Conservation (phyloP, 352 stramenopile genomes). For the Phytophthora ramorum region DNA sequence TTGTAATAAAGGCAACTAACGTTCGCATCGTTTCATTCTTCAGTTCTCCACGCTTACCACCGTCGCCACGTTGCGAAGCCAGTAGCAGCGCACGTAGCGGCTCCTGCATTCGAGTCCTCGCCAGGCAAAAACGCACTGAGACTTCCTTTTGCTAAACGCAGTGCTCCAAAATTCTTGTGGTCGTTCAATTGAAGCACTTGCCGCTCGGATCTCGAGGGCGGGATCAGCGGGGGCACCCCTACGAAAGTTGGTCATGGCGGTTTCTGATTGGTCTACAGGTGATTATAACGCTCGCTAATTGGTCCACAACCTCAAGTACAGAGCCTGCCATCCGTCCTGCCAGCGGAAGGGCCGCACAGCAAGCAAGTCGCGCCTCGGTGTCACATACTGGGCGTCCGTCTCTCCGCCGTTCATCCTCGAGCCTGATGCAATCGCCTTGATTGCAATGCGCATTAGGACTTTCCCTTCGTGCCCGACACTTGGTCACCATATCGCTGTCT, state of each 20-base stretch:
- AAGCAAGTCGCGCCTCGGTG: constrained; percentile 26
- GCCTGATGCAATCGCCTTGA: constrained; percentile 26
- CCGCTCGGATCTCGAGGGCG: constrained; percentile 16
- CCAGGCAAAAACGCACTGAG: neutral
- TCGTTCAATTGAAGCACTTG: constrained; percentile 20
- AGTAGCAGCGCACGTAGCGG: no score
- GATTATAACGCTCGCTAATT: constrained; percentile 12
- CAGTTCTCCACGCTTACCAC: neutral
- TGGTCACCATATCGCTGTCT: constrained; percentile 11
- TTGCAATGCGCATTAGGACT: constrained; percentile 21
- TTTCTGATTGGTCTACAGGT: constrained; percentile 7
- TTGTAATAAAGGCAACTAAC: neutral
- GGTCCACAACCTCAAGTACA: neutral
- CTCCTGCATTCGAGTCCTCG: neutral
- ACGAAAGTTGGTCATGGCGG: constrained; percentile 4
- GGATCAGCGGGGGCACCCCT: constrained; percentile 1
- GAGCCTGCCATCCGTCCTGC: constrained; percentile 9
- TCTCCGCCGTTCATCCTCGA: constrained; percentile 35
- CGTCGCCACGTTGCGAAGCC: neutral
- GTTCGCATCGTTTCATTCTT: neutral
- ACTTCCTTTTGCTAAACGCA: constrained; percentile 8
- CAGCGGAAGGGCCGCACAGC: constrained; percentile 5
- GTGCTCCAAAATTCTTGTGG: constrained; percentile 37
- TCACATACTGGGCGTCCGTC: constrained; percentile 31
- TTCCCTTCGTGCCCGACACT: constrained; percentile 24